Conservation (phyloP, 2,329 filamentous ascomycete genomes). For the Cladosporium sp. region DNA sequence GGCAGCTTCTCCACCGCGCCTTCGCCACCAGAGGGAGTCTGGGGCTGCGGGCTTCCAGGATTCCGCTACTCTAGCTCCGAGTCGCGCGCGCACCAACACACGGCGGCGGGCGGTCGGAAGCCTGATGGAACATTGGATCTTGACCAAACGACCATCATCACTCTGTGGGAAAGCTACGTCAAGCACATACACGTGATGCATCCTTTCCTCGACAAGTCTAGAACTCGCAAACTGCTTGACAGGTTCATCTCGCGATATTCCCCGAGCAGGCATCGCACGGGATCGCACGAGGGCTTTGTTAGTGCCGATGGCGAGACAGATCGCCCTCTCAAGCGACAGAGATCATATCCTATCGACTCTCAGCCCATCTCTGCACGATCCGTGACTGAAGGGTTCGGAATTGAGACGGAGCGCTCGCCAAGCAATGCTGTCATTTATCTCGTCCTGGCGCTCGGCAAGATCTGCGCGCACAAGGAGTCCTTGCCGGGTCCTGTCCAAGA, state of each 20-base stretch:
- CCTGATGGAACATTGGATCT: conserved; percentile 52
- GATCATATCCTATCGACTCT: conserved; percentile 22
- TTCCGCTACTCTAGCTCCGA: conserved; percentile 24
- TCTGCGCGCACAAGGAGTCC: conserved; percentile 56
- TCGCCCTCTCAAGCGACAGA: conserved; percentile 27
- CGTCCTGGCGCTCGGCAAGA: conserved; percentile 82
- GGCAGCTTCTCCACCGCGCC: conserved; percentile 33
- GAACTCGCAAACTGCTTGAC: conserved; percentile 50
- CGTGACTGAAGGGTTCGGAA: not conserved
- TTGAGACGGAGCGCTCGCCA: conserved; percentile 58
- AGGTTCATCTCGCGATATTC: conserved; percentile 49
- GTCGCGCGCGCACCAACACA: conserved; percentile 29
- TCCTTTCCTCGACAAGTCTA: conserved; percentile 56
- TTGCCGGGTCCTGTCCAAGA: conserved; percentile 56
- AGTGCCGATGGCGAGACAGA: conserved; percentile 22
- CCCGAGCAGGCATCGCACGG: conserved; percentile 16
- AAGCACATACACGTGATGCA: conserved; percentile 60
- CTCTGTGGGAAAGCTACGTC: conserved; percentile 53
- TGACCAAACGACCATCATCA: conserved; percentile 47
- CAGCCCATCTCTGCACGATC: conserved; percentile 3
- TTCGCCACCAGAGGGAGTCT: conserved; percentile 44
- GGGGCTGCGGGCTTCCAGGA: conserved; percentile 40
- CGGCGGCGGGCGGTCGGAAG: conserved; percentile 46
- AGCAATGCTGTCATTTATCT: conserved; percentile 77
- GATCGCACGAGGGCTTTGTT: conserved; percentile 19